Percentiles rank a stretch among this genome's conserved stretches.
Conservation (phyloP, 805 yeast species). For the Kluyveromyces lactis region DNA sequence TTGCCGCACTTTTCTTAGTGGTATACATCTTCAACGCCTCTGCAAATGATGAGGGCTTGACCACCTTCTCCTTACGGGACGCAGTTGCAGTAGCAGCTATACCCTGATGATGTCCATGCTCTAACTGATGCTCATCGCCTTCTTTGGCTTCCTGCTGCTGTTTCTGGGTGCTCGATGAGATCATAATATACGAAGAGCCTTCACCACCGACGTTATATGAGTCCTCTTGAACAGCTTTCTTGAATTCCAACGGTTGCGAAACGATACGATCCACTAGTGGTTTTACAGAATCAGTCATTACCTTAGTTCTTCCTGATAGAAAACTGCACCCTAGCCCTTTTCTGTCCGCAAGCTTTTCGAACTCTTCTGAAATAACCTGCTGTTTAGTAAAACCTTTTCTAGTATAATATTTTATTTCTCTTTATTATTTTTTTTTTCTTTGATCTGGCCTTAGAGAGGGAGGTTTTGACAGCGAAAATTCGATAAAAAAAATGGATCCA, state of each 20-base stretch:
- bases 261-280: slow-evolving; percentile 59
- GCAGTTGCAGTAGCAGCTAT: background rate
- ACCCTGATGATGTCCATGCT: too few species aligned
- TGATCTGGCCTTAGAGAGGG: too few species aligned
- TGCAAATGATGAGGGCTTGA: slow-evolving; percentile 45
- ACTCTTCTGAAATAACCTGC: too few species aligned
- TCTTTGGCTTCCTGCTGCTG: slow-evolving; percentile 1
- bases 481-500: too few species aligned
- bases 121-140: slow-evolving; percentile 5
- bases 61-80: slow-evolving; percentile 35
- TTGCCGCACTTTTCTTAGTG: background rate
- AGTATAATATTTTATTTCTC: too few species aligned
- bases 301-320: background rate
- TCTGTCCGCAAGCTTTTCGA: too few species aligned
- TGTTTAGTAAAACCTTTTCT: too few species aligned
- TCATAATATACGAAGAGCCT: slow-evolving; percentile 44
- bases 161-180: slow-evolving; percentile 12
- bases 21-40: slow-evolving; percentile 36
- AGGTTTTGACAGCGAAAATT: too few species aligned
- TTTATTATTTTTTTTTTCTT: too few species aligned
- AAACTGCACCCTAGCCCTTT: too few species aligned
- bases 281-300: slow-evolving; percentile 11
- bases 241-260: slow-evolving; percentile 54
- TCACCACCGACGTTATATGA: slow-evolving; percentile 29
- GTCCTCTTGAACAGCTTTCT: slow-evolving; percentile 50